Evolutionary conservation across 441 rosid species (phyloP).

Genomic region (Daphne laureola): DNA sequence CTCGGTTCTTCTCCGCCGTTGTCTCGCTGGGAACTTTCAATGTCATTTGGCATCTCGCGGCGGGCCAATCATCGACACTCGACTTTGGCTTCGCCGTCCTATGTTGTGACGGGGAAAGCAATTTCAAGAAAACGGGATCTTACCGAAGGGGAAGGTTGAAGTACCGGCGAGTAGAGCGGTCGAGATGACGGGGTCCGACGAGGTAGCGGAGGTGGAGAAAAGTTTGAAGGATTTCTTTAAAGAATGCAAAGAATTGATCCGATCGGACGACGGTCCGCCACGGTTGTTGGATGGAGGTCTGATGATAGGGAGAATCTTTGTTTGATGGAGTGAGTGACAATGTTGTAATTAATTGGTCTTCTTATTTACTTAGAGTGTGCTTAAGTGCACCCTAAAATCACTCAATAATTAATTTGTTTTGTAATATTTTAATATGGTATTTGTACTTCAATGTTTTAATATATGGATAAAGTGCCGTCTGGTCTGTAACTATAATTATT

Average conservation of each 20-base stretch:
- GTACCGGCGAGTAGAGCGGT: conserved; percentile 9
- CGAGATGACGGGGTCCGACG: conserved; percentile 3
- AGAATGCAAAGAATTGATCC: conserved; percentile 24
- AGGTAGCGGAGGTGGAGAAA: conserved; percentile 18
- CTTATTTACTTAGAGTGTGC: no score
- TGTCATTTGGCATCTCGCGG: background rate
- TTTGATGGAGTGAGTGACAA: no score
- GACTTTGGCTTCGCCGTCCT: background rate
- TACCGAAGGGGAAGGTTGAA: background rate
- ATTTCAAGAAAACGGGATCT: background rate
- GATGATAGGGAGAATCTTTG: no score
- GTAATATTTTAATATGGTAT: no score
- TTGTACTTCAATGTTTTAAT: no score
- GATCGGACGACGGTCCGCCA: conserved; percentile 48
- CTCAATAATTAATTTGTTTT: no score
- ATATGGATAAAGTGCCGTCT: no score
- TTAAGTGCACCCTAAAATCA: no score
- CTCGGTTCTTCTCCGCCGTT: conserved; percentile 14
- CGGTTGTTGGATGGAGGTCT: no score
- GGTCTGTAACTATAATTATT: no score
- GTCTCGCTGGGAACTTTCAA: background rate
- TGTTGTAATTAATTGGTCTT: no score
- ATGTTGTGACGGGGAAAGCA: conserved; percentile 3
- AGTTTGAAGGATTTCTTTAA: conserved; percentile 46
- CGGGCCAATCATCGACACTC: background rate